Conservation (phyloP, 805 yeast genomes). For the Wickerhamiella hasegawae region DNA sequence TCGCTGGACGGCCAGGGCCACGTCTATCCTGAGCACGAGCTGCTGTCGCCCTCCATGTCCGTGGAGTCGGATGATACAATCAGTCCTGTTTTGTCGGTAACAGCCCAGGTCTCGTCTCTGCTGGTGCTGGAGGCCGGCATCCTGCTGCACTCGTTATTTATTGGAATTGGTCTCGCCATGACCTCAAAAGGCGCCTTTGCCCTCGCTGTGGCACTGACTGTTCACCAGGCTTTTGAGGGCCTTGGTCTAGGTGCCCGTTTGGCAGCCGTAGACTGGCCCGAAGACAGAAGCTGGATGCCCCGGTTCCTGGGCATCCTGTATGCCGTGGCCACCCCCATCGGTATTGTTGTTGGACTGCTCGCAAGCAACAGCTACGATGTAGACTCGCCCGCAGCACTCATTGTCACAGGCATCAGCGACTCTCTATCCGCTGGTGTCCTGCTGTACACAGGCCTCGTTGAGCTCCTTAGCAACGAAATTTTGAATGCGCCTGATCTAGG, state of each 20-base stretch:
- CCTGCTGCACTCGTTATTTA: conserved; percentile 66
- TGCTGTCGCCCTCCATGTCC: too few species aligned
- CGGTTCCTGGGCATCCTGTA: conserved; percentile 26
- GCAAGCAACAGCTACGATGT: conserved; percentile 44
- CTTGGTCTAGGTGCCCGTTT: conserved; percentile 70
- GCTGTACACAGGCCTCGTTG: conserved; percentile 62
- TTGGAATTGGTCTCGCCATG: conserved; percentile 64
- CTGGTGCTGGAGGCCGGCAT: conserved; percentile 52
- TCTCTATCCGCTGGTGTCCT: conserved; percentile 65
- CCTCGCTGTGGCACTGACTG: conserved; percentile 38
- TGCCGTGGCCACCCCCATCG: conserved; percentile 51
- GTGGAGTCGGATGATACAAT: background rate
- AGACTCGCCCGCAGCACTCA: conserved; percentile 35
- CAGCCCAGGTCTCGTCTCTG: conserved; percentile 2
- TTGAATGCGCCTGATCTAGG: conserved; percentile 26
- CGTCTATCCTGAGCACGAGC: background rate
- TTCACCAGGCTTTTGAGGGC: conserved; percentile 70
- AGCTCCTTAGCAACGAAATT: conserved; percentile 66
- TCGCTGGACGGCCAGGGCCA: background rate
- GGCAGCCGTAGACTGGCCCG: conserved; percentile 32
- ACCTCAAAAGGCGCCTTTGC: conserved; percentile 63
- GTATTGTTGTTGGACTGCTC: conserved; percentile 66
- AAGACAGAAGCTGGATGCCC: conserved; percentile 25
- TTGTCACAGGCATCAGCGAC: conserved; percentile 59
- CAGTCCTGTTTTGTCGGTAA: background rate